Conservation (phyloP, 192 early-diverging fungal genomes). For the Coemansia sp. region DNA sequence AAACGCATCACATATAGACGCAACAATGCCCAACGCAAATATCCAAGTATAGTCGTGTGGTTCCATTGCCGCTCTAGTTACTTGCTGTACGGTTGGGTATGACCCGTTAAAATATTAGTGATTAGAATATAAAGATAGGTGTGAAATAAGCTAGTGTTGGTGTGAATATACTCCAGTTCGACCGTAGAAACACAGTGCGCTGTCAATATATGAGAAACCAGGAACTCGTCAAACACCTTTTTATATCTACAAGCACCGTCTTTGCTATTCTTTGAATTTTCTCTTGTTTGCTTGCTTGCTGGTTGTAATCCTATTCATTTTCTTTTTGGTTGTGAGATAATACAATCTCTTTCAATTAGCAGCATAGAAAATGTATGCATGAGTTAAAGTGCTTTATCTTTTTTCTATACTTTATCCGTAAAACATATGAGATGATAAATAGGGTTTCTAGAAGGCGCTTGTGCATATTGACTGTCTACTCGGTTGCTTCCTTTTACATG, state of each 20-base stretch:
- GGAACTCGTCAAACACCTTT: not conserved
- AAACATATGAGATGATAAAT: too few species aligned
- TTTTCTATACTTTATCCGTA: not conserved
- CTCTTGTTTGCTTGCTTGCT: not conserved
- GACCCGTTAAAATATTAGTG: not conserved
- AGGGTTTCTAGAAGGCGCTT: not conserved
- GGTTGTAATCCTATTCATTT: not conserved
- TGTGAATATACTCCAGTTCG: too few species aligned
- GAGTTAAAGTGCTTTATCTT: too few species aligned
- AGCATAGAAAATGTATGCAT: too few species aligned
- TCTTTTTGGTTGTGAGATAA: not conserved
- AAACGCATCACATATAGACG: slow-evolving; percentile 71
- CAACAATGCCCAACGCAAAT: slow-evolving; percentile 64
- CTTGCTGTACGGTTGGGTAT: not conserved
- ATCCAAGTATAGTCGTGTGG: slow-evolving; percentile 64
- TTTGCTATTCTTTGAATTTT: too few species aligned
- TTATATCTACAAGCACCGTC: not conserved
- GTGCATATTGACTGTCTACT: not conserved
- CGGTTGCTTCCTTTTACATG: too few species aligned
- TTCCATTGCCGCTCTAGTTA: slow-evolving; percentile 40
- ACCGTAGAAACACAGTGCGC: too few species aligned
- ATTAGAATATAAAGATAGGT: too few species aligned
- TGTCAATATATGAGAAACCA: not conserved
- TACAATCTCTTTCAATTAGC: too few species aligned
- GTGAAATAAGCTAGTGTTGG: too few species aligned